Evolutionary conservation across 108 stramenopile species (phyloP), one percentile per base, ranked within the genome.

Genomic region (Schizochytrium sp.): DNA sequence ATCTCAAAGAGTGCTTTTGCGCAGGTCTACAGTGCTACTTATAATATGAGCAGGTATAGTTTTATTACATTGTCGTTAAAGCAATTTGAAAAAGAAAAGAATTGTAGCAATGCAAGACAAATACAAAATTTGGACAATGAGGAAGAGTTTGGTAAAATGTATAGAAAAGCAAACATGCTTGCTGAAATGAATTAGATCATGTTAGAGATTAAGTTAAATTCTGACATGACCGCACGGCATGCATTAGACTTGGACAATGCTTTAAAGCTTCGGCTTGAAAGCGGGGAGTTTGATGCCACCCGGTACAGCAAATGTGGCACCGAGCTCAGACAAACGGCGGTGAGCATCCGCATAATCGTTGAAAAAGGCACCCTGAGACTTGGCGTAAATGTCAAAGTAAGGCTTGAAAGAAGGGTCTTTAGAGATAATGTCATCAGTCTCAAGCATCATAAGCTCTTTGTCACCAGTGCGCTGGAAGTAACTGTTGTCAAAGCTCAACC

Each of bases 401-500:
- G 94, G 96, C 61, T 91, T 91, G 88, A 98, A 97, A 8, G 88
- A 91, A 12, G 96, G 95, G 87, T 99, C 97, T 72, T 95, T 92
- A 87, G 97, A 64, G 15, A 99, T 91, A 40, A 94, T 95, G 92
- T 97, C 94, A 92, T 99, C 98, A 60, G 91, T 88, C 72, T 92
- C 95, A 47, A 95, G 94, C 95, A 95, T 95, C 93, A 93, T 93
- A 40, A 93, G 95, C 61, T 94, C 92, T 49, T 93, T 92, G 88
- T 96, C 95, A 38, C 97, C 97, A 53, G 96, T 94, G 38, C 98
- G 93, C 53, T 97, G 96, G 91, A 97, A 99, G 92, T 98, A 99
- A 87, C 98, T 97, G 90, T 98, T 98, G 72, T 93, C 95, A 88
- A 98, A 98, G 13, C 97, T 97, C 41, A 95, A 97, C 91, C 98